Percentiles rank a stretch among this genome's conserved stretches.
phyloP scores from a whole-genome alignment of 306 rosid species.

The apple (Malus domestica) region DNA sequence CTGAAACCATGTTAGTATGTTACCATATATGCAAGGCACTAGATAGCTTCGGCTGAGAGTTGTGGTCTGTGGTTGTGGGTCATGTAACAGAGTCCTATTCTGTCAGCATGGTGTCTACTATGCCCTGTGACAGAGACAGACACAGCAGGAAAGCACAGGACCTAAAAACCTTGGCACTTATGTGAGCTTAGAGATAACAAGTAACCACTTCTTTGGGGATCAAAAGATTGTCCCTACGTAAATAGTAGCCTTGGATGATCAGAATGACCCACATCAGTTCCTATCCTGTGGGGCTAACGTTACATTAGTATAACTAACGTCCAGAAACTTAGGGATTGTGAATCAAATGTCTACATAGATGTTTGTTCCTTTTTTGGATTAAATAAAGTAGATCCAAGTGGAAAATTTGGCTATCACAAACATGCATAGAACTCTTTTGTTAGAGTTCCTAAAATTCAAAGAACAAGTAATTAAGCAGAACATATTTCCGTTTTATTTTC shows the following conservation, averaged over 20 bases:
- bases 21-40: not conserved
- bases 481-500: not conserved
- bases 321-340: not conserved
- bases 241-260: not conserved
- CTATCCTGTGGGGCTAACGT: not conserved
- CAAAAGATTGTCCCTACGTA: not conserved
- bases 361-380: not conserved
- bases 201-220: not conserved
- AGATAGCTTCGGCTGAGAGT: not conserved
- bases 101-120: not conserved
- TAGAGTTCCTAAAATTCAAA: not conserved
- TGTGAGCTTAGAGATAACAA: not conserved
- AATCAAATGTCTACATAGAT: not conserved
- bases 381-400: not conserved
- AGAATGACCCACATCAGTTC: not conserved
- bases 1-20: not conserved
- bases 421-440: not conserved
- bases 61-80: not conserved
- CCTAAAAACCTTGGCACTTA: not conserved
- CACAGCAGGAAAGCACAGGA: not conserved
- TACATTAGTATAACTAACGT: not conserved
- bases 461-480: constrained; percentile 1
- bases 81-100: not conserved
- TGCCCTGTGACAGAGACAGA: not conserved
- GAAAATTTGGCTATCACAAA: not conserved